Percentiles rank a stretch among this genome's conserved stretches.
These are phyloP conservation scores for Gossypioides kirkii DNA, from an alignment of 345 rosid species.

Conservation along the genomic window DNA sequence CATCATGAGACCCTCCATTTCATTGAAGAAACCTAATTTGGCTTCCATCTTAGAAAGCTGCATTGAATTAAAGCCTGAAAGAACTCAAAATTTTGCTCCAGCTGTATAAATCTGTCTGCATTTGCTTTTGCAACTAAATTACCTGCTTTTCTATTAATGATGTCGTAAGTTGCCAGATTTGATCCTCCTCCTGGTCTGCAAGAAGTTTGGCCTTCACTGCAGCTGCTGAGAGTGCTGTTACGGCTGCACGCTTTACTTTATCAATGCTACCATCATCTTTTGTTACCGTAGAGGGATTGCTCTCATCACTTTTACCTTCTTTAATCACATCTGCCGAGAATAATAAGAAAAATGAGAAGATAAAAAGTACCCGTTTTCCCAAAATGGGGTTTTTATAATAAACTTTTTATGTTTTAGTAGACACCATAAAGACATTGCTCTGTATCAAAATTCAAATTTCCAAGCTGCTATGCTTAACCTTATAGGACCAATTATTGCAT, in stretches of 20 bases:
- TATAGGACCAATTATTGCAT: not conserved
- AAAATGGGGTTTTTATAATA: not conserved
- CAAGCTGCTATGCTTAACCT: not conserved
- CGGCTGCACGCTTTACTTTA: conserved; percentile 71
- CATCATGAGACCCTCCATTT: conserved; percentile 58
- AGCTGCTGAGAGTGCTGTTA: conserved; percentile 51
- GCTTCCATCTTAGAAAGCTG: conserved; percentile 87
- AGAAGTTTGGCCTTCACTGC: too few relatives aligned
- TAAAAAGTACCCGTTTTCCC: not conserved
- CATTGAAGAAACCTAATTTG: conserved; percentile 73
- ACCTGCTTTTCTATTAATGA: conserved; percentile 90
- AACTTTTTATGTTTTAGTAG: not conserved
- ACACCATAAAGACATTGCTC: not conserved
- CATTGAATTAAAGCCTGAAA: conserved; percentile 15
- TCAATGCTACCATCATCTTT: conserved; percentile 23
- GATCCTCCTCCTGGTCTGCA: conserved; percentile 69
- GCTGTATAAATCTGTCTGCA: not conserved
- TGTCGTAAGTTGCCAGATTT: conserved; percentile 64
- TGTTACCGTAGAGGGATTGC: not conserved
- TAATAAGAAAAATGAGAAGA: not conserved
- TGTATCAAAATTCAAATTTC: not conserved
- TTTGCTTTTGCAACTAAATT: conserved; percentile 1
- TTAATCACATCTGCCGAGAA: not conserved
- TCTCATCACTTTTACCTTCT: not conserved
- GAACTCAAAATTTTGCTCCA: conserved; percentile 5